Base-by-base conservation (phyloP, 2,329 filamentous ascomycete genomes). In the Metarhizium brunneum region DNA sequence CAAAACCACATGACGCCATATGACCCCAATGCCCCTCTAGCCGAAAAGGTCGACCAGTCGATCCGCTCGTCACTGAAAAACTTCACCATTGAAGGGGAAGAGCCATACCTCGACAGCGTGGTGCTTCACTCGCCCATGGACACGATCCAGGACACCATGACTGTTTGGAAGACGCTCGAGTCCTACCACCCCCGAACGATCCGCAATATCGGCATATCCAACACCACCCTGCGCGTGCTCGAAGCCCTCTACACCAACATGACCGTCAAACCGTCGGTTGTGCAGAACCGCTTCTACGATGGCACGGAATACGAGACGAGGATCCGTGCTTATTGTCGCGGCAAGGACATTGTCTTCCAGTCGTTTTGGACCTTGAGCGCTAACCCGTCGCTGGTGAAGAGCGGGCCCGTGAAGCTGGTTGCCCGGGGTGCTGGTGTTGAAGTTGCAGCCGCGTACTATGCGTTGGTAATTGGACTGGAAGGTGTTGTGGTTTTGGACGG, bases 261-360 rank as follows among this genome's bases (percentile, higher is more conserved):
- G 3, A 69, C 62, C 0, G 58, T 74, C 47, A 72, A 71, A 57
- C 75, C 75, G 1, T 74, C 79, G 1, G 78, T 91, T 2, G 84
- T 92, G 5, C 89, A 94, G 71, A 92, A 94, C 64, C 80, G 87
- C 2, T 90, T 94, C 69, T 81, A 85, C 64, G 69, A 72, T 2
- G 69, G 72, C 2, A 86, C 82, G 0, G 64, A 67, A 2, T 87
- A 80, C 62, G 88, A 92, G 59, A 70, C 73, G 0, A 70, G 73
- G 0, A 68, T 92, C 16, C 79, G 88, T 25, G 69, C 72, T 0
- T 77, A 74, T 57, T 80, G 76, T 56, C 68, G 71, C n/a, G 61
- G 66, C 25, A 61, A 65, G 38, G 65, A 62, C 10, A 73, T 80
- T 56, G 62, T 70, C 14, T 82, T 79, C 62, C 79, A 83, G 67